Evolutionary conservation across 2,329 filamentous ascomycete genomes (phyloP), one percentile per base, ranked within the genome.

Genomic region (Aspergillus hortae): DNA sequence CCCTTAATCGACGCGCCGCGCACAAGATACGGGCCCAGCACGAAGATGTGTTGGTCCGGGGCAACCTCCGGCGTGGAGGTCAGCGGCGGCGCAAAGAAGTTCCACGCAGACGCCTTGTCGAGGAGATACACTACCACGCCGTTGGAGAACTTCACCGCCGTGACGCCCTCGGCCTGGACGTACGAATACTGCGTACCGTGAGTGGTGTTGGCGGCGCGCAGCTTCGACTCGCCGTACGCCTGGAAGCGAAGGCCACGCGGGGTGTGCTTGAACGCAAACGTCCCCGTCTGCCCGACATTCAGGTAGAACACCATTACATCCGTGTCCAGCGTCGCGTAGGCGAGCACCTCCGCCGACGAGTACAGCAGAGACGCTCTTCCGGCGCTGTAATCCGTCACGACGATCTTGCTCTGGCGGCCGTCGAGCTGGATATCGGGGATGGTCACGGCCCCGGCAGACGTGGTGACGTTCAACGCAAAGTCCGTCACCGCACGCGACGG

Each of bases 31-130:
- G 75, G 74, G 1, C 75, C 75, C 2, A 73, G 57, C 17, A 77
- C 72, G 38, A 77, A 67, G 14, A 77, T 70, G 33, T 82, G 78
- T 54, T 80, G 62, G 46, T 74, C 58, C 0, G 77, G 69, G 1
- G 65, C 63, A 15, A 80, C 74, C 38, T 69, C 65, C 0, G 80
- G 80, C 49, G 77, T 68, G 1, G 58, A 60, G 0, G 75, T 76
- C 7, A 75, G 76, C 2, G 78, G 59, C 3, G 80, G 76, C 2
- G 80, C 80, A 68, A 79, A 84, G 61, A 84, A 81, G 5, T 76
- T 77, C 76, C 78, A 84, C 1, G 79, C 81, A 0, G 79, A 75
- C 10, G 73, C 63, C 19, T 77, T 72, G 41, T 83, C 80, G 4
- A 84, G 70, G 4, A 84, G 69, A 50, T 81, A 80, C 4, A 79